These are phyloP conservation scores for Daldinia sp. DNA, from an alignment of 2,329 filamentous ascomycete genomes.

Conservation along the genomic window DNA sequence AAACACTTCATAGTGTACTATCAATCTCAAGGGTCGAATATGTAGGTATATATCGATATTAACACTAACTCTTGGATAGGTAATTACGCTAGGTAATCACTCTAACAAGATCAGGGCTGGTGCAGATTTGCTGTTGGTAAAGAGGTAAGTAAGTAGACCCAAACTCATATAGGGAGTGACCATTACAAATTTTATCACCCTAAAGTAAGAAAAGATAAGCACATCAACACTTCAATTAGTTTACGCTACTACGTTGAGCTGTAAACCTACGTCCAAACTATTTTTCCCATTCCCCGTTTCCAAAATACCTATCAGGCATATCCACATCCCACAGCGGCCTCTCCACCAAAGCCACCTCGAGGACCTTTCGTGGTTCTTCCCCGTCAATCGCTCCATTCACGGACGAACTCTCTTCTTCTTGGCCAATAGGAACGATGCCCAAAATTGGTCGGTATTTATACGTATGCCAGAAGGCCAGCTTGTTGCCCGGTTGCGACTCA, in stretches of 20 bases:
- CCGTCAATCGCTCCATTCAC: constrained; percentile 33
- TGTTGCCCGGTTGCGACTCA: constrained; percentile 37
- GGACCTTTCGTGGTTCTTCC: constrained; percentile 50
- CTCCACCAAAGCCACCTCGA: constrained; percentile 91
- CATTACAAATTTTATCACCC: background rate
- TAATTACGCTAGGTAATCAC: too few species aligned
- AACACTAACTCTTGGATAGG: too few species aligned
- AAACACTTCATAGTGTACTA: too few species aligned
- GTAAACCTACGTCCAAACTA: constrained; percentile 36
- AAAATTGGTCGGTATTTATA: constrained; percentile 96
- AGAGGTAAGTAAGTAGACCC: too few species aligned
- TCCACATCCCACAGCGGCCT: constrained; percentile 86
- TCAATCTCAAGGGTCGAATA: too few species aligned
- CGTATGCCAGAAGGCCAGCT: constrained; percentile 76
- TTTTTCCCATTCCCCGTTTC: constrained; percentile 66
- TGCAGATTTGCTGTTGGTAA: too few species aligned
- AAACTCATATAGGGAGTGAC: background rate
- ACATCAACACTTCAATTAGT: background rate
- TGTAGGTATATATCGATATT: too few species aligned
- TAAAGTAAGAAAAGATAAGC: background rate
- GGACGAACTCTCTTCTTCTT: constrained; percentile 51
- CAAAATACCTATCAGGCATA: constrained; percentile 77
- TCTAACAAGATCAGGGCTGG: too few species aligned
- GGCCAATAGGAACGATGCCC: constrained; percentile 68
- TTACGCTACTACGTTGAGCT: background rate